A percentile compares a stretch with the other conserved stretches of the same genome.
phyloP scores from a whole-genome alignment of 2,329 filamentous ascomycete genomes.

The Fusarium sp. region DNA sequence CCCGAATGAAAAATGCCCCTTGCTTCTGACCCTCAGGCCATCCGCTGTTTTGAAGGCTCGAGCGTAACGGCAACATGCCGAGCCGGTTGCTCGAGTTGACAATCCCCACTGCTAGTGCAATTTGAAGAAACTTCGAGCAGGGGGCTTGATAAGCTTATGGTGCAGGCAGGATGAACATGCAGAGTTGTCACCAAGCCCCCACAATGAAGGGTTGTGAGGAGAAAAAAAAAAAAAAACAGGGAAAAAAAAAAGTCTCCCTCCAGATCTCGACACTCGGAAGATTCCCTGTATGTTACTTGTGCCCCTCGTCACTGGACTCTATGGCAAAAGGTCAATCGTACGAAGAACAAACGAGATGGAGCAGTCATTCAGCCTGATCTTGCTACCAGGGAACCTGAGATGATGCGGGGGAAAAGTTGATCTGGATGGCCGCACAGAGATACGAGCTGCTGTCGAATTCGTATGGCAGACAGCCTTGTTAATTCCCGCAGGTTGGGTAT shows the following conservation, averaged over 20 bases:
- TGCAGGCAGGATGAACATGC: conserved; percentile 19
- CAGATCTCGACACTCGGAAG: conserved; percentile 17
- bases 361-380: conserved; percentile 35
- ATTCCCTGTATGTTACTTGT: background rate
- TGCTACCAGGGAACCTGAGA: conserved; percentile 13
- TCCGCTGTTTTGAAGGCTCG: conserved; percentile 17
- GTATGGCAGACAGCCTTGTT: conserved; percentile 34
- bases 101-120: conserved; percentile 14
- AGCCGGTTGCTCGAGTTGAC: conserved; percentile 4
- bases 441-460: conserved; percentile 34
- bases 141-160: conserved; percentile 31
- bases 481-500: conserved; percentile 38
- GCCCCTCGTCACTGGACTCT: background rate
- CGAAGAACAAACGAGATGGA: conserved; percentile 2
- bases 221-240: background rate
- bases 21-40: conserved; percentile 10
- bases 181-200: conserved; percentile 21
- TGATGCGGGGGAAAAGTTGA: conserved; percentile 29
- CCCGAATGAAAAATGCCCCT: background rate
- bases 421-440: conserved; percentile 19
- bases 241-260: background rate
- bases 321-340: conserved; percentile 7
- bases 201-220: background rate
- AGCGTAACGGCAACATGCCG: conserved; percentile 22
- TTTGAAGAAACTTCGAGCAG: conserved; percentile 8